Base-by-base conservation (phyloP, 2,329 filamentous ascomycete species). In the Sporothrix variecibatus region DNA sequence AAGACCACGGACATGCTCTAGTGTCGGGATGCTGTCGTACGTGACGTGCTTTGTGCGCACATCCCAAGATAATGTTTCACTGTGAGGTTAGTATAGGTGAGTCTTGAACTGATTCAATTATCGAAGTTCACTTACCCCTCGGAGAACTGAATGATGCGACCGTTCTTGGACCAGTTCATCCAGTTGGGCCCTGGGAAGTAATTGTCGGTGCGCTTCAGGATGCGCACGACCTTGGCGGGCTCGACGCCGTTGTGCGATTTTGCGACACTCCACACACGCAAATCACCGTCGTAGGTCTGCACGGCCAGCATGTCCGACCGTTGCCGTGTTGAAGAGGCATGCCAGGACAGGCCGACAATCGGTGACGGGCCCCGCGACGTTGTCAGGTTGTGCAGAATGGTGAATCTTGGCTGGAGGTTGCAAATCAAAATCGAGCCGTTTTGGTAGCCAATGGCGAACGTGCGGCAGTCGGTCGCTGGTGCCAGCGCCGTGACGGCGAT, bases 111-210 rank as follows among this genome's bases (percentile, higher is more conserved):
- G n/a, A n/a, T n/a, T n/a, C n/a, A n/a, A n/a, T n/a, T n/a, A n/a
- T n/a, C n/a, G n/a, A 23, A n/a, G 31, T 40, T 15, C 40, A 89
- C 93, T 85, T 86, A 97, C 95, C 92, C 91, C 83, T 98, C 94
- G 5, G 93, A 93, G 82, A 91, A 95, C 83, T 99, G 96, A 76
- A 99, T 91, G 77, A 99, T 94, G 77, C 95, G 92, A 53, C 96
- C 96, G 84, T 97, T 98, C 84, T 98, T 98, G 0, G 96, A 98
- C 96, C 96, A 99, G 26, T 91, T 93, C 86, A 98, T 95, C 96
- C 96, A 99, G 81, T 97, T 97, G 51, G 93, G 92, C 0, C 94
- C 94, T 2, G 90, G 84, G 46, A 90, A 85, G 77, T 88, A 91
- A 77, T 91, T 91, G 75, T 97, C 94, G 8, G 91, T 91, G 78